phyloP scores from a whole-genome alignment of 2,329 filamentous ascomycete genomes.

The Penicillium sp. region DNA sequence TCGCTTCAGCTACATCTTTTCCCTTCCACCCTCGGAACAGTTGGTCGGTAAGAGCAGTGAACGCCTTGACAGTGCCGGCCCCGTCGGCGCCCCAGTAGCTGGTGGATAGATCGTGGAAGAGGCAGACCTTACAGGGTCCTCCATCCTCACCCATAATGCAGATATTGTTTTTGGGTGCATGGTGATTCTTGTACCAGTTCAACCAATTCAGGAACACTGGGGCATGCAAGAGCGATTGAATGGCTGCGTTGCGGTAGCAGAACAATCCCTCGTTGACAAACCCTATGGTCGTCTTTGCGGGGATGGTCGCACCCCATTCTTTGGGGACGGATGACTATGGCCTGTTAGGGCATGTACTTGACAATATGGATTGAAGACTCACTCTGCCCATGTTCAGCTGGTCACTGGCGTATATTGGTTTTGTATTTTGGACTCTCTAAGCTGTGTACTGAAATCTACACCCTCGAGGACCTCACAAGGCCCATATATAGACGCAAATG shows the following conservation, averaged over 20 bases:
- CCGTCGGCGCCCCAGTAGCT: neutral
- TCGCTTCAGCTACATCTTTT: neutral
- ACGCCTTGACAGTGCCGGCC: neutral
- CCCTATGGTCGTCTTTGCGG: neutral
- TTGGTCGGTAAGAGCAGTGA: neutral
- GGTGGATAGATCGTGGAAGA: neutral
- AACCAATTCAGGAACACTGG: constrained; percentile 28
- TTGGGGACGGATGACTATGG: neutral
- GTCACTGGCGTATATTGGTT: no score
- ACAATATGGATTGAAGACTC: no score
- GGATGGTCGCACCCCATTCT: neutral
- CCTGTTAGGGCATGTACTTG: no score
- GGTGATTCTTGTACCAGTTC: constrained; percentile 1
- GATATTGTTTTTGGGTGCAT: constrained; percentile 1
- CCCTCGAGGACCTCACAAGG: no score
- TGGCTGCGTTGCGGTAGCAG: constrained; percentile 32
- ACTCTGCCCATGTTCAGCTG: no score
- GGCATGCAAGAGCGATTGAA: constrained; percentile 28
- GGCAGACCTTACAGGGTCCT: neutral
- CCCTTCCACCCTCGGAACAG: neutral
- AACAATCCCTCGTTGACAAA: neutral
- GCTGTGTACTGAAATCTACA: no score
- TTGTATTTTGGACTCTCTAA: no score
- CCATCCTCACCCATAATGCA: neutral
- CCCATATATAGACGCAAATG: no score